phyloP scores from a whole-genome alignment of 495 filamentous ascomycete species.

The Neurospora sp. region DNA sequence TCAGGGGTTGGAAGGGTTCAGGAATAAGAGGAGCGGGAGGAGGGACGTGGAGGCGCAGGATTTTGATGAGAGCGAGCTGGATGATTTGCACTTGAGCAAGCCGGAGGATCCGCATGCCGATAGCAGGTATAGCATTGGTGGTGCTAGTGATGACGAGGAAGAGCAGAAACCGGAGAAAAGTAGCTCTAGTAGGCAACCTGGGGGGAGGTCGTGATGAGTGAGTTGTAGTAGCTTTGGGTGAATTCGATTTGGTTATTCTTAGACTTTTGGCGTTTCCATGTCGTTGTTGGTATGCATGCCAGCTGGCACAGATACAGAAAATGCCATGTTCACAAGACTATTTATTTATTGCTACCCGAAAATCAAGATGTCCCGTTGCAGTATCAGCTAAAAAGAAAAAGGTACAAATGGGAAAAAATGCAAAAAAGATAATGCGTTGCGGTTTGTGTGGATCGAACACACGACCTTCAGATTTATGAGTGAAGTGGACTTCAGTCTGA shows the following conservation, averaged over 20 bases:
- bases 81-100: conserved; percentile 53
- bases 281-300: not conserved
- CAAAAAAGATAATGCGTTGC: not conserved
- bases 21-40: conserved; percentile 7
- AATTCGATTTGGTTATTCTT: not conserved
- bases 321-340: too few species aligned
- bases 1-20: not conserved
- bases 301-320: too few species aligned
- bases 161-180: conserved; percentile 23
- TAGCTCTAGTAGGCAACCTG: not conserved
- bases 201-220: not conserved
- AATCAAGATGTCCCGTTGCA: not conserved
- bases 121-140: conserved; percentile 49
- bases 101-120: conserved; percentile 29
- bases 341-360: not conserved
- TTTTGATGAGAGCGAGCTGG: conserved; percentile 83
- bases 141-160: conserved; percentile 44
- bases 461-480: not conserved
- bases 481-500: not conserved
- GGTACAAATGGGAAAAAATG: not conserved
- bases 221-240: not conserved
- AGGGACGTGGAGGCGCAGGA: conserved; percentile 61
- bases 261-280: not conserved
- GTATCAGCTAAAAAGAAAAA: not conserved
- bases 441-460: not conserved